Percentiles rank a stretch among this genome's conserved stretches.
phyloP scores from a whole-genome alignment of 2,329 filamentous ascomycete species.

The Massarina eburnea region DNA sequence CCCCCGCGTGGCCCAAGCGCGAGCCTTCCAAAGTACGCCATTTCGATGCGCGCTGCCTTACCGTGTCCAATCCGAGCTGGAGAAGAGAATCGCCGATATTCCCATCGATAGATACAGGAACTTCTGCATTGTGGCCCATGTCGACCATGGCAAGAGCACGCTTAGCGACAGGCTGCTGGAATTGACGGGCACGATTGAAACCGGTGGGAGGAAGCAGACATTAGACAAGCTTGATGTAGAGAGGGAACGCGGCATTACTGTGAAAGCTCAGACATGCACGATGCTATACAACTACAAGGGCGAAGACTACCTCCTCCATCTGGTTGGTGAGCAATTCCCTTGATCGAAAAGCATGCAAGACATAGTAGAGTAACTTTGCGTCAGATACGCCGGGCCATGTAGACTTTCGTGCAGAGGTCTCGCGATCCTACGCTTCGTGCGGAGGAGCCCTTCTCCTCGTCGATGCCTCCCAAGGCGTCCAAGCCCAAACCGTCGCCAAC shows the following conservation, averaged over 20 bases:
- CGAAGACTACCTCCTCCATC: constrained; percentile 86
- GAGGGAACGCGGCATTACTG: constrained; percentile 92
- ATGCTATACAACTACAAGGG: constrained; percentile 92
- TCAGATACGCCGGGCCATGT: constrained; percentile 98
- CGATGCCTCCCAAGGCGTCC: constrained; percentile 89
- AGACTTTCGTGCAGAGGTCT: constrained; percentile 95
- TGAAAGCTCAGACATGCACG: constrained; percentile 97
- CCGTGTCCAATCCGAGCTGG: constrained; percentile 54
- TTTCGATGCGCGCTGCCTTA: constrained; percentile 42
- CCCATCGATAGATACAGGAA: constrained; percentile 83
- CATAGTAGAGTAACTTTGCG: too few relatives aligned
- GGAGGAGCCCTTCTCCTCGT: constrained; percentile 83
- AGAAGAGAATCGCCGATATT: constrained; percentile 69
- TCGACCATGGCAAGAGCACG: constrained; percentile 98
- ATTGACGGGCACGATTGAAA: constrained; percentile 86
- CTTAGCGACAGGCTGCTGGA: constrained; percentile 90
- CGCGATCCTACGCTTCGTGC: constrained; percentile 92
- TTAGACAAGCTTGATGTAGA: constrained; percentile 97
- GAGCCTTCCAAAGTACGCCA: constrained; percentile 5
- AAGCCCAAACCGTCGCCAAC: constrained; percentile 97
- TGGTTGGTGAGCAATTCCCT: too few relatives aligned
- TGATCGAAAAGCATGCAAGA: too few relatives aligned
- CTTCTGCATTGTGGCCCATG: constrained; percentile 67
- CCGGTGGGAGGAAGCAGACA: constrained; percentile 89
- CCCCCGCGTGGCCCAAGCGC: not conserved